Evolutionary conservation across 345 rosid species (phyloP).

Genomic region (Turritis glabra): DNA sequence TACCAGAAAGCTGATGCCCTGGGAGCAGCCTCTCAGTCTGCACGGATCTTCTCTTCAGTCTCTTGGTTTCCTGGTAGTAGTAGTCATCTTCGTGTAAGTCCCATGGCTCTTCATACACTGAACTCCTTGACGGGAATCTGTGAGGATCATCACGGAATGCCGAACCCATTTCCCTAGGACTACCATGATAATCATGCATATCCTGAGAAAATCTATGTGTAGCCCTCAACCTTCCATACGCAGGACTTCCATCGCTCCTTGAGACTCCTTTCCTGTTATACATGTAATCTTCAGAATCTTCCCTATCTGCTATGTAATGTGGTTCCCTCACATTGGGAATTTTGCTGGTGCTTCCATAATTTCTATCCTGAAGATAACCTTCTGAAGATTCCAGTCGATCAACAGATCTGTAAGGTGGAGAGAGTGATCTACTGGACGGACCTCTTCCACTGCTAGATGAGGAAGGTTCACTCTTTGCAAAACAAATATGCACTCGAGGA

Average conservation of each 20-base stretch:
- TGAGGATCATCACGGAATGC: constrained; percentile 50
- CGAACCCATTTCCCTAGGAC: constrained; percentile 60
- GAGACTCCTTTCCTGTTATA: constrained; percentile 51
- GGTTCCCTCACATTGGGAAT: constrained; percentile 47
- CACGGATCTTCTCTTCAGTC: constrained; percentile 59
- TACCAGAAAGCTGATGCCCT: constrained; percentile 61
- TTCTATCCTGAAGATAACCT: constrained; percentile 53
- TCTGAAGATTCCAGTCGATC: constrained; percentile 59
- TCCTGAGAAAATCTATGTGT: constrained; percentile 43
- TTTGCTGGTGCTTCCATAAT: constrained; percentile 39
- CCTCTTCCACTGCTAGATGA: constrained; percentile 62
- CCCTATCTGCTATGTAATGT: constrained; percentile 42
- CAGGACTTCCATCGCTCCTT: constrained; percentile 48
- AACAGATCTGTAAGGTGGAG: constrained; percentile 57
- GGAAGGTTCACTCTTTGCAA: constrained; percentile 76
- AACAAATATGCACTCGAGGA: constrained; percentile 97
- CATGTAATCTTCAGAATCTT: constrained; percentile 52
- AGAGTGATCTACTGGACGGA: constrained; percentile 46
- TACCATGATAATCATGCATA: constrained; percentile 52
- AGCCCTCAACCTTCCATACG: constrained; percentile 48
- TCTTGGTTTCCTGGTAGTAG: constrained; percentile 60
- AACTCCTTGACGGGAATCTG: constrained; percentile 45
- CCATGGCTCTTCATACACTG: constrained; percentile 69
- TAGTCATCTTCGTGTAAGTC: constrained; percentile 70
- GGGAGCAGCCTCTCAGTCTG: constrained; percentile 69